Percentiles rank a stretch among this genome's conserved stretches.
phyloP scores from a whole-genome alignment of 805 yeast species.

The Citeromyces nyonsensis region DNA sequence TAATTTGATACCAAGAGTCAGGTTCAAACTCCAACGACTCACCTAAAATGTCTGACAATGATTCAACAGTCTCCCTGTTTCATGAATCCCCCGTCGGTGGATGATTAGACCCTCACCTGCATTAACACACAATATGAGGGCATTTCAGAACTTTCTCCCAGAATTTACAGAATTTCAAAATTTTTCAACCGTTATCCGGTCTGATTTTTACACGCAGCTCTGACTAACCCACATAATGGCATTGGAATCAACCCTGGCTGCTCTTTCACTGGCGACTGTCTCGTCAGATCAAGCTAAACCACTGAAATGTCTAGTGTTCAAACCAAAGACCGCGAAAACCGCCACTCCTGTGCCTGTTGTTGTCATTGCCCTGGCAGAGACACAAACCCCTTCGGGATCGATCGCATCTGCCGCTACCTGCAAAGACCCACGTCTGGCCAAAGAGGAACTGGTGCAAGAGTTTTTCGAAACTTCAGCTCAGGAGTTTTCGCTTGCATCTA shows the following conservation, averaged over 20 bases:
- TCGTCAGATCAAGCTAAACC: constrained; percentile 32
- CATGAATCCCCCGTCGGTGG: too few relatives aligned
- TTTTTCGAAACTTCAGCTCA: constrained; percentile 42
- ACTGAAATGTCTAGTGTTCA: constrained; percentile 71
- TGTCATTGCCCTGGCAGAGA: constrained; percentile 58
- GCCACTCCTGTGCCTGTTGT: constrained; percentile 69
- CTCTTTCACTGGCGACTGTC: constrained; percentile 45
- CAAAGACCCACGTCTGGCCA: constrained; percentile 82
- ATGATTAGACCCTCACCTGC: too few relatives aligned
- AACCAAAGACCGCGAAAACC: constrained; percentile 80
- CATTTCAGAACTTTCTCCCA: too few relatives aligned
- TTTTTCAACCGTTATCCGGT: too few relatives aligned
- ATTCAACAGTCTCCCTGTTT: too few relatives aligned
- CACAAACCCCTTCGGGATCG: constrained; percentile 50
- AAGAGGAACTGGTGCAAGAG: constrained; percentile 58
- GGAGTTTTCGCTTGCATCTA: constrained; percentile 44
- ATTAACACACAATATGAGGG: too few relatives aligned
- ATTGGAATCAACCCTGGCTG: constrained; percentile 51
- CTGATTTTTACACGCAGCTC: too few relatives aligned
- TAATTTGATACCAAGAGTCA: too few relatives aligned
- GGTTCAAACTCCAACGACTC: too few relatives aligned
- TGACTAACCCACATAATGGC: constrained; percentile 25
- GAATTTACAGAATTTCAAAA: too few relatives aligned
- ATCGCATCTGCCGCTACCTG: constrained; percentile 55
- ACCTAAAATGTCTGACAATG: too few relatives aligned